Conservation (phyloP, 768 basidiomycete species). For the Phanerodontia chrysosporium region DNA sequence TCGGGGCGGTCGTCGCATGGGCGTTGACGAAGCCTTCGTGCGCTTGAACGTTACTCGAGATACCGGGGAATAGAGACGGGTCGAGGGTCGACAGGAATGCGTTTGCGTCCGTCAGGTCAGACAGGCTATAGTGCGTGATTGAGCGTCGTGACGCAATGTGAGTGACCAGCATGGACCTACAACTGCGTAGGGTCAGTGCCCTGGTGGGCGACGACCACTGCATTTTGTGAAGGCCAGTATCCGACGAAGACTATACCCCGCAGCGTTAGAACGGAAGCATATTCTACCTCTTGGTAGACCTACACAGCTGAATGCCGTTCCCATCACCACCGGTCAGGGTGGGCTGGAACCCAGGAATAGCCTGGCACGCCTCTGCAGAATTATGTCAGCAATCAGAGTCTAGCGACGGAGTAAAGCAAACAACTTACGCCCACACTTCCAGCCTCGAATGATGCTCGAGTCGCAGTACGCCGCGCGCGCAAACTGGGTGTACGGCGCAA, state of each 20-base stretch:
- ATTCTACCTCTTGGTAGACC: slow-evolving; percentile 2
- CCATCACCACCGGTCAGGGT: slow-evolving; percentile 49
- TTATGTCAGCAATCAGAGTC: not conserved
- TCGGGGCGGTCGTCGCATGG: slow-evolving; percentile 43
- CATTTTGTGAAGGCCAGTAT: slow-evolving; percentile 45
- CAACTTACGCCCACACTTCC: slow-evolving; percentile 41
- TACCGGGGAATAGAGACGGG: slow-evolving; percentile 50
- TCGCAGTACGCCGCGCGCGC: slow-evolving; percentile 54
- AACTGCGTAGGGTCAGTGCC: slow-evolving; percentile 55
- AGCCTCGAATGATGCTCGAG: slow-evolving; percentile 31
- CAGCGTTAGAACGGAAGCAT: not conserved
- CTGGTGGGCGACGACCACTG: slow-evolving; percentile 58
- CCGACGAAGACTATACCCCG: slow-evolving; percentile 46
- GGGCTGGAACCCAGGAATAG: slow-evolving; percentile 36
- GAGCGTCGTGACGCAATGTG: not conserved
- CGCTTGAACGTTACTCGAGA: slow-evolving; percentile 38
- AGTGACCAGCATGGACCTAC: slow-evolving; percentile 33
- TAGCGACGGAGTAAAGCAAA: not conserved
- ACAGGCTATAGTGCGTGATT: slow-evolving; percentile 29
- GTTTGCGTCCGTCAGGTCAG: slow-evolving; percentile 47
- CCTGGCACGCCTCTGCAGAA: slow-evolving; percentile 35
- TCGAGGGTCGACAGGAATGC: slow-evolving; percentile 37
- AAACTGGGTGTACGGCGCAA: slow-evolving; percentile 47
- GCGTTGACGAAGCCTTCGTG: slow-evolving; percentile 52
- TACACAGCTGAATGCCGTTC: slow-evolving; percentile 44